Base-by-base conservation (phyloP, 768 basidiomycete species). In the Agaricus subrufescens region DNA sequence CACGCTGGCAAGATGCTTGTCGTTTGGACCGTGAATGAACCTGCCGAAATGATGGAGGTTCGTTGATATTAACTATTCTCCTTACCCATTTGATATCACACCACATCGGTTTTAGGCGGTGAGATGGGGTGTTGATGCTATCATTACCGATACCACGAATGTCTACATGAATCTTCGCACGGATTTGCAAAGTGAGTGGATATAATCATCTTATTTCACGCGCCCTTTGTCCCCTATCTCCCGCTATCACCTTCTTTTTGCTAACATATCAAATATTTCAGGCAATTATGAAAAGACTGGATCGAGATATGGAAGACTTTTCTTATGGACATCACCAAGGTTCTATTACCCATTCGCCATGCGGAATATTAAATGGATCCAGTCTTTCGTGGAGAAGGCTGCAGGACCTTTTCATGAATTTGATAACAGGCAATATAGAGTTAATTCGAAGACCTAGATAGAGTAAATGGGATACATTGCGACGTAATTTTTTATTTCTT, bases 11-110 rank as follows among this genome's bases (percentile, higher is more conserved):
- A 97, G 79, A 79, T 79, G 61, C 62, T 98, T 54, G 87, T 95
- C 82, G 92, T 94, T 3, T 98, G 95, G 97, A 99, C 97, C 0
- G 96, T 98, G 27, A 99, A 99, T 65, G 80, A 86, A 46, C 85
- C 85, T 9, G 84, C 83, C 52, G 85, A 93, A 65, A 93, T 94
- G 91, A 89, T 91, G 80, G 91, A 94, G 83, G 90, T 86, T 37
- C 50, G 25, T 46, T 14, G 19, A 46, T 46, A 30, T 47, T 6
- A 27, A 47, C 46, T 31, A 26, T 47, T 11, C 12, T 8, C n/a
- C 11, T 15, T 29, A n/a, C 15, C 11, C 25, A 47, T 47, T 9
- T 27, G 25, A 6, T 31, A 30, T 30, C 46, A 5, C 30, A 15
- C n/a, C n/a, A 4, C 11, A 26, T 52, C 15, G 57, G 44, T 57